Evolutionary conservation across 2,329 filamentous ascomycete genomes (phyloP).

Genomic region (Apiospora sp.): DNA sequence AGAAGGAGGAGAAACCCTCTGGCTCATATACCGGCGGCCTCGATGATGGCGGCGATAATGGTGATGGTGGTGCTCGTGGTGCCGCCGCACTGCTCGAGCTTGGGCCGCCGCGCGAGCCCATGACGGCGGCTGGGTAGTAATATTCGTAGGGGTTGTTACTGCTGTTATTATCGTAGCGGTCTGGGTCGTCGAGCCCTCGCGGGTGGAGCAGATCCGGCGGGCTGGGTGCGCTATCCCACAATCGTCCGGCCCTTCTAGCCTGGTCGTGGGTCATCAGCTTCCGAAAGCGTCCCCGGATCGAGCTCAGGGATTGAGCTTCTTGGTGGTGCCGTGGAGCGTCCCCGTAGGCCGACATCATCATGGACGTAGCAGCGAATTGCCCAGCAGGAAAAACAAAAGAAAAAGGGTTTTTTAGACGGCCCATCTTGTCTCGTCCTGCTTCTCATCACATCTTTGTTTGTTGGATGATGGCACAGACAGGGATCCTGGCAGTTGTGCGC

Average conservation of each 20-base stretch:
- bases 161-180: background rate
- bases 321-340: background rate
- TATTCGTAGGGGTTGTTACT: background rate
- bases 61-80: background rate
- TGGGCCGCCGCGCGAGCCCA: background rate
- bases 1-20: background rate
- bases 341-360: background rate
- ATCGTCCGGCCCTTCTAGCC: background rate
- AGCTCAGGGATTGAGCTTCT: background rate
- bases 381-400: background rate
- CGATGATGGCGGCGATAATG: background rate
- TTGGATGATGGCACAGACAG: background rate
- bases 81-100: background rate
- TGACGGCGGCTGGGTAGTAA: background rate
- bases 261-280: constrained; percentile 6
- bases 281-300: background rate
- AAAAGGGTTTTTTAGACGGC: background rate
- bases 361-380: background rate
- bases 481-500: constrained; percentile 1
- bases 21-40: background rate
- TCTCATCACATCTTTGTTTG: background rate
- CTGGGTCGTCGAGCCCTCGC: background rate
- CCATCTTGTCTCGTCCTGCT: background rate
- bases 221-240: constrained; percentile 14
- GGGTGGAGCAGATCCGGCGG: background rate